Percentiles rank a stretch among this genome's conserved stretches.
phyloP scores from a whole-genome alignment of 768 basidiomycete species.

The Dacryopinax spathularia region DNA sequence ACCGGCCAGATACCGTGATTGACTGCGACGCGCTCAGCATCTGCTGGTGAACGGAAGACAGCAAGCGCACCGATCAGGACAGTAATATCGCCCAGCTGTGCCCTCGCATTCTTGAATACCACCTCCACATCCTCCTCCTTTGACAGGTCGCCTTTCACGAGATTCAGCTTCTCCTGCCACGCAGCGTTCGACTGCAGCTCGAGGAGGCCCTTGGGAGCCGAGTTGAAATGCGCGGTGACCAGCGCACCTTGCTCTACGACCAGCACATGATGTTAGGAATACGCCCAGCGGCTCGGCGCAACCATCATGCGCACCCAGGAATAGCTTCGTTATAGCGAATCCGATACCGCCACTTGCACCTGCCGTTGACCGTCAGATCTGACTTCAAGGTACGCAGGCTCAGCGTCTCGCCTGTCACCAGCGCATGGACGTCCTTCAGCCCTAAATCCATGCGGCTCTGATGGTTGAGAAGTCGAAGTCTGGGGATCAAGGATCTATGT shows the following conservation, averaged over 20 bases:
- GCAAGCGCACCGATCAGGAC: conserved; percentile 30
- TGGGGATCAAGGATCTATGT: too few relatives aligned
- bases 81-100: conserved; percentile 13
- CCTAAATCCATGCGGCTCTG: conserved; percentile 37
- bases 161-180: conserved; percentile 22
- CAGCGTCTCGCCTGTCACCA: conserved; percentile 43
- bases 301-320: conserved; percentile 33
- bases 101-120: conserved; percentile 29
- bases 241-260: conserved; percentile 55
- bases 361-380: conserved; percentile 15
- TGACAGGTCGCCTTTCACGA: conserved; percentile 45
- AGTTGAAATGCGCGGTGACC: conserved; percentile 60
- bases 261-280: conserved; percentile 2
- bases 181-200: conserved; percentile 29
- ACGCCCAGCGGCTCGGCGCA: background rate
- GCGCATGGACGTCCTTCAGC: conserved; percentile 46
- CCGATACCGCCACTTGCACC: conserved; percentile 70
- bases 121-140: conserved; percentile 38
- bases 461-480: background rate
- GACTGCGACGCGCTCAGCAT: conserved; percentile 35
- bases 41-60: conserved; percentile 22
- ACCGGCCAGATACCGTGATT: conserved; percentile 46
- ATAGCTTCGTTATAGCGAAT: conserved; percentile 42
- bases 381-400: background rate
- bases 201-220: conserved; percentile 32